phyloP scores from a whole-genome alignment of 345 rosid genomes.

The Durio zibethinus region DNA sequence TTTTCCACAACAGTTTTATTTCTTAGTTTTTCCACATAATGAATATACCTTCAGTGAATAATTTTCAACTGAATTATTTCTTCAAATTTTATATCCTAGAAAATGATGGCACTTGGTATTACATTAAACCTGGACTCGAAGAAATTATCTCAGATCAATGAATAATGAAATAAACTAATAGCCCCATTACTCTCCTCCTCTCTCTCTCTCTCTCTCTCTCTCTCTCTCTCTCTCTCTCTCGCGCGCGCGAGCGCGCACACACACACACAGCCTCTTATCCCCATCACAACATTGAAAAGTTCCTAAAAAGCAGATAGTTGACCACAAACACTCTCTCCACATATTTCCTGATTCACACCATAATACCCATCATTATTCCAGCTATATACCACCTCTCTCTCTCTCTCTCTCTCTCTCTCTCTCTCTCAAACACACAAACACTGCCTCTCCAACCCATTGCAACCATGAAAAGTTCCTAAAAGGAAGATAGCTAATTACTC shows the following conservation, averaged over 20 bases:
- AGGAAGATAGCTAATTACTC: neutral
- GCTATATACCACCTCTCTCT: neutral
- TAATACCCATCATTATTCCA: neutral
- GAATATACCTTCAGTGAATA: neutral
- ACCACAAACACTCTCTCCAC: neutral
- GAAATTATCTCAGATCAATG: neutral
- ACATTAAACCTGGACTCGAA: neutral
- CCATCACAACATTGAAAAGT: neutral
- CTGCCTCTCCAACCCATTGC: neutral
- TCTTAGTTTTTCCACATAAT: no score
- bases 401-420: neutral
- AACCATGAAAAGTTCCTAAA: neutral
- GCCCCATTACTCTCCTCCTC: neutral
- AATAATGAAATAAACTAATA: neutral
- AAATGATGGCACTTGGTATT: neutral
- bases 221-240: neutral
- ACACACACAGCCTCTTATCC: neutral
- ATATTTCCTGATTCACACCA: neutral
- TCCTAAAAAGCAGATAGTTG: neutral
- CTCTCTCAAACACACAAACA: neutral
- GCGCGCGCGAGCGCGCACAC: no score
- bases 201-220: neutral
- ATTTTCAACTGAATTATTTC: neutral
- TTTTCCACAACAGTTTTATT: no score
- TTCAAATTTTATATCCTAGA: neutral